Base-by-base conservation (phyloP, 192 early-diverging fungal species). In the Backusella morwellensis region DNA sequence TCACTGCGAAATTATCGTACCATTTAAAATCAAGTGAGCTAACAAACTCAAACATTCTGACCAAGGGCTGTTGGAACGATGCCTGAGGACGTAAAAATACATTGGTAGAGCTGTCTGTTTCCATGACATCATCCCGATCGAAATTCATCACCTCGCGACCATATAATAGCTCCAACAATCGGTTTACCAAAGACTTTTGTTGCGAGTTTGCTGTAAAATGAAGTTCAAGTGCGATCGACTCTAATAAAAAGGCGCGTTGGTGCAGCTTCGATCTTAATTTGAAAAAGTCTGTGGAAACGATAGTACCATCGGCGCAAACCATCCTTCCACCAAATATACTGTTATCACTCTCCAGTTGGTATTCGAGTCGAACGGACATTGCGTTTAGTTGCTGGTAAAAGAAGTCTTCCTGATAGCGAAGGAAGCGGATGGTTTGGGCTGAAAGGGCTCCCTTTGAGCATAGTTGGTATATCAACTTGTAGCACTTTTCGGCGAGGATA, bases 231-330 rank as follows among this genome's bases (percentile, higher is more conserved):
- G 97, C 95, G 15, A 95, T 79, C 21, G 90, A 86, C 73, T 92
- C 89, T 88, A 98, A 88, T 14, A 98, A 85, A 95, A 95, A 98
- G 1, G 97, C 88, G 15, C 95, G 90, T 56, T 94, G 93, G 73
- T 95, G 90, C 71, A 99, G 85, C 76, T 91, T 89, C 11, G 91
- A 86, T 81, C 80, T 76, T 29, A 75, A 44, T 80, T 86, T 15
- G 83, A 78, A 71, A 70, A 76, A 68, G 29, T 79, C 77, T 21
- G 73, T 75, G 1, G 29, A 35, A 29, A 34, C 56, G 2, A 6
- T 3, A 8, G 8, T 47, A 7, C 77, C 72, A 21, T 79, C 77
- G 7, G 77, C 26, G 14, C 44, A 74, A 2, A 56, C 29, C 40
- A 79, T 38, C 0, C 34, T 59, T 3, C 77, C 77, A n/a, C 36